Conservation (phyloP, 306 rosid genomes). For the Prunus mongolica region DNA sequence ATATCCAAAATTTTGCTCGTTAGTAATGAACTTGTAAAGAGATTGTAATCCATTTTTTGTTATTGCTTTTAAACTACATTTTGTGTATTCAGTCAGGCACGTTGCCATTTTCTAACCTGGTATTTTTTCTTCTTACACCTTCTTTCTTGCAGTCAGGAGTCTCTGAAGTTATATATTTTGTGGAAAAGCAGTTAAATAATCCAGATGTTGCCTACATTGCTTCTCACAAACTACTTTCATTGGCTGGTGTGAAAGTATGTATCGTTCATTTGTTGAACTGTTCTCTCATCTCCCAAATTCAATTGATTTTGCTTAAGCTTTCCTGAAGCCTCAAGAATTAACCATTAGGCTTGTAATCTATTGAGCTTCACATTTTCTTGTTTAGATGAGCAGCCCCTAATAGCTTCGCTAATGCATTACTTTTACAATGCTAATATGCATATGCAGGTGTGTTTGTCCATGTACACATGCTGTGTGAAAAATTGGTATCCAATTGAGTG, state of each 20-base stretch:
- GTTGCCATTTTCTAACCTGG: background rate
- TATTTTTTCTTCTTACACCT: background rate
- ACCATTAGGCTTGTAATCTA: background rate
- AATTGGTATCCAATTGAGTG: background rate
- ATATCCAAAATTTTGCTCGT: background rate
- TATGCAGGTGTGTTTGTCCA: background rate
- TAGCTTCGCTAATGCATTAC: background rate
- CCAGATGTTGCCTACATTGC: conserved; percentile 61
- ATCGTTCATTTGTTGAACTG: background rate
- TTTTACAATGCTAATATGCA: background rate
- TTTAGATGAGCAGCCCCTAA: background rate
- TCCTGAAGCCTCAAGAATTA: background rate
- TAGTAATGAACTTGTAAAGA: background rate
- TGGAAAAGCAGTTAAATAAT: conserved; percentile 68
- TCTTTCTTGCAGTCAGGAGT: conserved; percentile 73
- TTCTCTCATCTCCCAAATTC: background rate
- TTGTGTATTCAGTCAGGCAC: conserved; percentile 6
- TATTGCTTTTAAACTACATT: background rate
- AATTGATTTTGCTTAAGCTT: background rate
- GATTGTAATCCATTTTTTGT: background rate
- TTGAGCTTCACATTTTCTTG: background rate
- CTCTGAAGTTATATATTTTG: conserved; percentile 73
- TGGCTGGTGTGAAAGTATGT: conserved; percentile 90
- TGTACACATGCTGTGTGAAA: too few relatives aligned
- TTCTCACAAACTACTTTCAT: conserved; percentile 72